Evolutionary conservation across 1,284 basidiomycete genomes (phyloP).

Genomic region (Ceraceosorus guamensis): DNA sequence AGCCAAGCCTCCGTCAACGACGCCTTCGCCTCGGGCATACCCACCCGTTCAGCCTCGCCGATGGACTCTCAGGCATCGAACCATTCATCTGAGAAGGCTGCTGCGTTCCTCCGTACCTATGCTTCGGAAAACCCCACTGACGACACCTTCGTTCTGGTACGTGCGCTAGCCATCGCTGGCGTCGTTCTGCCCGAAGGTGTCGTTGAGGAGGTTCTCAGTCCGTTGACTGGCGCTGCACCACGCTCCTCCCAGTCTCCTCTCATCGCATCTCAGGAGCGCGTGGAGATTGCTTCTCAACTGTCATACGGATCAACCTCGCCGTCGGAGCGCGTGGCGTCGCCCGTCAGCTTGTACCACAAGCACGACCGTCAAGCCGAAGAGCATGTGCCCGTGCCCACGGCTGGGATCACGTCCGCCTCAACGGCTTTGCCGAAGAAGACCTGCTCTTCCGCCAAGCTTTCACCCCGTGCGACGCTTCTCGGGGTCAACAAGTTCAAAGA

Average conservation of each 20-base stretch:
- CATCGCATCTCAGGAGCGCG: too few relatives aligned
- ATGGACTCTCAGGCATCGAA: not conserved
- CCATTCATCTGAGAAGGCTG: slow-evolving; percentile 1
- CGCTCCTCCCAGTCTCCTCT: slow-evolving; percentile 3
- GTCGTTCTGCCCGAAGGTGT: slow-evolving; percentile 6
- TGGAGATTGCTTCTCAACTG: too few relatives aligned
- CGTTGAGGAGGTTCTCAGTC: slow-evolving; percentile 1
- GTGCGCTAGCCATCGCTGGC: slow-evolving; percentile 6
- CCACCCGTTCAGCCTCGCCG: not conserved
- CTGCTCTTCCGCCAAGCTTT: too few relatives aligned
- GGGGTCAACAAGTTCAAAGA: too few relatives aligned
- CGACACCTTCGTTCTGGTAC: slow-evolving; percentile 7
- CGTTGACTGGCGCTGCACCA: not conserved
- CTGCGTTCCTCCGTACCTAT: slow-evolving; percentile 7
- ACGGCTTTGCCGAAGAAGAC: too few relatives aligned
- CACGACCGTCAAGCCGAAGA: too few relatives aligned
- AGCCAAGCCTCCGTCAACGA: not conserved
- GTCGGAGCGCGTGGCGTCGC: too few relatives aligned
- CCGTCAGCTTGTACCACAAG: too few relatives aligned
- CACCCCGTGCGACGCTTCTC: too few relatives aligned
- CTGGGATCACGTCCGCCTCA: too few relatives aligned
- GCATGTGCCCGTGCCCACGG: too few relatives aligned
- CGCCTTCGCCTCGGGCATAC: not conserved
- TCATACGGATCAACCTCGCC: too few relatives aligned
- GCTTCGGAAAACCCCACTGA: not conserved